Conservation (phyloP, 1,284 basidiomycete genomes). For the Ceratobasidium sp. region DNA sequence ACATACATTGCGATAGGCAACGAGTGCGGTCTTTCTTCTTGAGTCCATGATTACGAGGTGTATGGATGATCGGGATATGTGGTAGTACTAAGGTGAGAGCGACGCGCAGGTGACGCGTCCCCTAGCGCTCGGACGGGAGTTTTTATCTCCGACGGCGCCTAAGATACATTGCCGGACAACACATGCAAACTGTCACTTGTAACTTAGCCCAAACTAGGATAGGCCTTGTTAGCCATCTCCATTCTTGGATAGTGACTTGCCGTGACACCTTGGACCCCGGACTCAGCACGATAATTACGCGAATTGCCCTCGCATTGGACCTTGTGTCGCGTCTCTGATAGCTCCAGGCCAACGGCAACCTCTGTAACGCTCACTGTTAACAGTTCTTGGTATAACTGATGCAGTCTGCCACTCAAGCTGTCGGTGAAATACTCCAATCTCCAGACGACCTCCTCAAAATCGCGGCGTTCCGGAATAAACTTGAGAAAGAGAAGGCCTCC, state of each 20-base stretch:
- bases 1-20: slow-evolving; percentile 68
- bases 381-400: not conserved
- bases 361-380: not conserved
- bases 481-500: slow-evolving; percentile 96
- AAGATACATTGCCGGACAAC: not conserved
- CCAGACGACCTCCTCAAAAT: slow-evolving; percentile 95
- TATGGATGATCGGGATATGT: not conserved
- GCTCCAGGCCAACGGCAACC: not conserved
- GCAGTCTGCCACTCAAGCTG: slow-evolving; percentile 68
- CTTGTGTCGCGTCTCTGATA: not conserved
- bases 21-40: slow-evolving; percentile 66
- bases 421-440: slow-evolving; percentile 86
- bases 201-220: not conserved
- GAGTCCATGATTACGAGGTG: slow-evolving; percentile 50
- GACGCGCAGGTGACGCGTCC: slow-evolving; percentile 38
- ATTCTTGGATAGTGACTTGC: slow-evolving; percentile 21
- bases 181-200: not conserved
- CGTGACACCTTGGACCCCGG: not conserved
- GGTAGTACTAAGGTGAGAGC: not conserved
- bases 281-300: too few relatives aligned
- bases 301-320: too few relatives aligned
- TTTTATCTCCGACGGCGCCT: slow-evolving; percentile 33
- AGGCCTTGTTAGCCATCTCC: slow-evolving; percentile 19
- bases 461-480: slow-evolving; percentile 86
- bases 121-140: not conserved